These are phyloP conservation scores for Steccherinum ochraceum DNA, from an alignment of 768 basidiomycete species.

Conservation along the genomic window DNA sequence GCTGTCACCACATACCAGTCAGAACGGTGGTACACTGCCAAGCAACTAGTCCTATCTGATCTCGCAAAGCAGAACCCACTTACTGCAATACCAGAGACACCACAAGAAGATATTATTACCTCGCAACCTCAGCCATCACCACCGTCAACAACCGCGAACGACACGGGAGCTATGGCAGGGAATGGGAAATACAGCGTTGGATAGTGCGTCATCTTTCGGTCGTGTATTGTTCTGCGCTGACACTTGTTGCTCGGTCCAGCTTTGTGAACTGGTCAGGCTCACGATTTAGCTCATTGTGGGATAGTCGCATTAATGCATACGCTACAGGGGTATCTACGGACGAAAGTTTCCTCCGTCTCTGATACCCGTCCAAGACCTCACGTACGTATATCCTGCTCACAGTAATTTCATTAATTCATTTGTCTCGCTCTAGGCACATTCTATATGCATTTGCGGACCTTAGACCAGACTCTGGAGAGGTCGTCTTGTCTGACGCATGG, in stretches of 20 bases:
- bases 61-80: no score
- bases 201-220: slow-evolving; percentile 68
- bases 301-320: not conserved
- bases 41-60: not conserved
- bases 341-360: slow-evolving; percentile 83
- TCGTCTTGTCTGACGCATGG: slow-evolving; percentile 86
- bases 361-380: slow-evolving; percentile 81
- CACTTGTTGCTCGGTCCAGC: slow-evolving; percentile 28
- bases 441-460: slow-evolving; percentile 93
- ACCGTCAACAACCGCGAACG: not conserved
- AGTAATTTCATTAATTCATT: not conserved
- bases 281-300: not conserved
- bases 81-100: no score
- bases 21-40: slow-evolving; percentile 32
- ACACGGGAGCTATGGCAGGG: slow-evolving; percentile 29
- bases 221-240: no score
- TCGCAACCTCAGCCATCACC: no score
- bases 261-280: slow-evolving; percentile 67
- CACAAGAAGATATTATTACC: no score
- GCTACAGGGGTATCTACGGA: slow-evolving; percentile 85
- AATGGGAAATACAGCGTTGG: slow-evolving; percentile 70
- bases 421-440: slow-evolving; percentile 46
- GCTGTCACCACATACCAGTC: slow-evolving; percentile 37
- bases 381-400: slow-evolving; percentile 45
- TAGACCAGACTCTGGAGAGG: slow-evolving; percentile 77